These are phyloP conservation scores for Suillus luteus DNA, from an alignment of 768 basidiomycete genomes.

Conservation along the genomic window DNA sequence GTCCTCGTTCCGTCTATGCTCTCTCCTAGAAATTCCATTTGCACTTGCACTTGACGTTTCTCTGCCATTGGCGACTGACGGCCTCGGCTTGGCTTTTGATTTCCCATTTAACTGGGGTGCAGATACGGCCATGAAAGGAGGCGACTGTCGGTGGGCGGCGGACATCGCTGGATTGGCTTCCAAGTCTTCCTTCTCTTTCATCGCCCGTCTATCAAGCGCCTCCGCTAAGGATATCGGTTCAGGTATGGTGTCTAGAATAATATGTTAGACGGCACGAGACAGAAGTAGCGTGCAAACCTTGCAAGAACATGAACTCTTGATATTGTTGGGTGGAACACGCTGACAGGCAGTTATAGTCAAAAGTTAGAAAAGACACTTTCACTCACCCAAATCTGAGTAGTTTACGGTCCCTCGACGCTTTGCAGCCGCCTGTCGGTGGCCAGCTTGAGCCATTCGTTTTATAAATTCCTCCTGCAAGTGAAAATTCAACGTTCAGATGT, in stretches of 20 bases:
- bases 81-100: constrained; percentile 40
- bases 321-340: constrained; percentile 61
- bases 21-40: constrained; percentile 26
- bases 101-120: constrained; percentile 35
- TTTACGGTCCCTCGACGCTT: constrained; percentile 60
- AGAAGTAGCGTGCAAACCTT: constrained; percentile 41
- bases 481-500: constrained; percentile 7
- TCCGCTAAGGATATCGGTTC: constrained; percentile 56
- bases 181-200: constrained; percentile 55
- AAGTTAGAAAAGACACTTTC: constrained; percentile 4
- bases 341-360: constrained; percentile 29
- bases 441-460: constrained; percentile 70
- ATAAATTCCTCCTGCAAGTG: constrained; percentile 78
- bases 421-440: constrained; percentile 62
- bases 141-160: constrained; percentile 29
- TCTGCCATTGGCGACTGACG: constrained; percentile 35
- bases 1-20: constrained; percentile 22
- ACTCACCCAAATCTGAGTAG: constrained; percentile 77
- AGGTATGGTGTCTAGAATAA: constrained; percentile 63
- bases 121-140: constrained; percentile 25
- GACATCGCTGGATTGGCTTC: constrained; percentile 60
- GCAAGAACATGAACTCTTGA: constrained; percentile 73
- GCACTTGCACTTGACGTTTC: constrained; percentile 35
- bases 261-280: constrained; percentile 12
- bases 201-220: constrained; percentile 57